phyloP scores from a whole-genome alignment of 2,329 filamentous ascomycete species.

The Venturia carpophila region DNA sequence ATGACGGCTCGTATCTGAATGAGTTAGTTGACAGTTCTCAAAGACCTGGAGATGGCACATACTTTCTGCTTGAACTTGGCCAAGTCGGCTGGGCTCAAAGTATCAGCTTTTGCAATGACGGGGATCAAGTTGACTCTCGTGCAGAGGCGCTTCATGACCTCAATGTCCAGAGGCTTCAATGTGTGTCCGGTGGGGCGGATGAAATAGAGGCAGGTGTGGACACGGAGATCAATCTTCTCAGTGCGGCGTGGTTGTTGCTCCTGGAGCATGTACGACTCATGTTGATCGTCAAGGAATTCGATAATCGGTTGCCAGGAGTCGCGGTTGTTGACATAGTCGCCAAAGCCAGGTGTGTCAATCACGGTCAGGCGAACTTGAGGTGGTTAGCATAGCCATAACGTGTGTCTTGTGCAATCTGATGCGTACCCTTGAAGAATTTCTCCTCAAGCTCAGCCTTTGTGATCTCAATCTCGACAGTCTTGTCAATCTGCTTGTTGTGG shows the following conservation, averaged over 20 bases:
- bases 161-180: conserved; percentile 95
- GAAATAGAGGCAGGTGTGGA: conserved; percentile 98
- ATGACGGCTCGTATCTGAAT: conserved; percentile 83
- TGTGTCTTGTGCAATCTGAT: conserved; percentile 1
- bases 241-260: conserved; percentile 97
- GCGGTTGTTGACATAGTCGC: conserved; percentile 99
- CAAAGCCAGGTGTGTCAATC: conserved; percentile 97
- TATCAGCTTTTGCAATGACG: conserved; percentile 97
- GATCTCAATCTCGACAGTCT: conserved; percentile 99
- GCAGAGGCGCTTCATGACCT: conserved; percentile 99
- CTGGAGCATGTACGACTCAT: conserved; percentile 99
- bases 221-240: conserved; percentile 98
- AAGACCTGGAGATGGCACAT: conserved; percentile 33
- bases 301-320: conserved; percentile 99
- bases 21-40: conserved; percentile 27
- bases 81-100: conserved; percentile 84
- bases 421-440: conserved; percentile 98
- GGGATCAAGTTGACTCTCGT: conserved; percentile 97
- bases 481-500: conserved; percentile 98
- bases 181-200: conserved; percentile 98
- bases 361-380: conserved; percentile 85
- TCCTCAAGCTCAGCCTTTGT: conserved; percentile 99
- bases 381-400: conserved; percentile 8
- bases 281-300: conserved; percentile 99
- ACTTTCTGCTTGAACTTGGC: conserved; percentile 93